Conservation (phyloP, 495 filamentous ascomycete genomes). For the Penicillium daleae region DNA sequence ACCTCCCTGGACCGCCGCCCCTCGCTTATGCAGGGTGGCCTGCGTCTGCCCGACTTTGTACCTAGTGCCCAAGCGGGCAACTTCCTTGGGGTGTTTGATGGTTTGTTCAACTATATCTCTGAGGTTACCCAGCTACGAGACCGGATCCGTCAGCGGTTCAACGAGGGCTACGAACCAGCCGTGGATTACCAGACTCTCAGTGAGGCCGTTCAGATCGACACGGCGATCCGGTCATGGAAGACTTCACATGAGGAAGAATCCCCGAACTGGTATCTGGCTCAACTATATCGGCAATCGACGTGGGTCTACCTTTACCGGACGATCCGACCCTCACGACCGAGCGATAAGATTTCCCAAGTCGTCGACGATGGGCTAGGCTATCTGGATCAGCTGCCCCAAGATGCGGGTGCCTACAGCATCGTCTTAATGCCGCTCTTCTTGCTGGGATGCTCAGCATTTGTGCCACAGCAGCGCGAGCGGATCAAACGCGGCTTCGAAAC, state of each 20-base stretch:
- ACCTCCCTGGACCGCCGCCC: constrained; percentile 65
- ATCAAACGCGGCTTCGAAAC: constrained; percentile 69
- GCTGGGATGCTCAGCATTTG: constrained; percentile 84
- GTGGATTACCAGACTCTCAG: constrained; percentile 77
- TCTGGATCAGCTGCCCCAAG: constrained; percentile 63
- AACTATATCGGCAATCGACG: constrained; percentile 86
- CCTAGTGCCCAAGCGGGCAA: constrained; percentile 74
- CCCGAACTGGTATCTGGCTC: constrained; percentile 72
- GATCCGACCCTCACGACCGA: constrained; percentile 71
- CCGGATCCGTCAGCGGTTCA: constrained; percentile 68
- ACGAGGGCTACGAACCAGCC: constrained; percentile 64
- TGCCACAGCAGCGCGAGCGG: constrained; percentile 66
- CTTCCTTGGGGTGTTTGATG: constrained; percentile 85
- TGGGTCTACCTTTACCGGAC: constrained; percentile 91
- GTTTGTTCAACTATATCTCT: constrained; percentile 78
- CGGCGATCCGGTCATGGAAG: constrained; percentile 74
- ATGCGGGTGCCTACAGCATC: constrained; percentile 71
- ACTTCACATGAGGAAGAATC: constrained; percentile 71
- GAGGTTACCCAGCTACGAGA: constrained; percentile 81
- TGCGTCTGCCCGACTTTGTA: constrained; percentile 69
- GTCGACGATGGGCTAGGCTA: constrained; percentile 77
- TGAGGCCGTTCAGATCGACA: constrained; percentile 77
- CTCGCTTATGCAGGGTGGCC: constrained; percentile 60
- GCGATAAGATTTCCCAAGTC: constrained; percentile 69
- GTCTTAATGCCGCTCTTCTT: constrained; percentile 88